Evolutionary conservation across 2,329 filamentous ascomycete species (phyloP).

Genomic region (Chaetomium strumarium): DNA sequence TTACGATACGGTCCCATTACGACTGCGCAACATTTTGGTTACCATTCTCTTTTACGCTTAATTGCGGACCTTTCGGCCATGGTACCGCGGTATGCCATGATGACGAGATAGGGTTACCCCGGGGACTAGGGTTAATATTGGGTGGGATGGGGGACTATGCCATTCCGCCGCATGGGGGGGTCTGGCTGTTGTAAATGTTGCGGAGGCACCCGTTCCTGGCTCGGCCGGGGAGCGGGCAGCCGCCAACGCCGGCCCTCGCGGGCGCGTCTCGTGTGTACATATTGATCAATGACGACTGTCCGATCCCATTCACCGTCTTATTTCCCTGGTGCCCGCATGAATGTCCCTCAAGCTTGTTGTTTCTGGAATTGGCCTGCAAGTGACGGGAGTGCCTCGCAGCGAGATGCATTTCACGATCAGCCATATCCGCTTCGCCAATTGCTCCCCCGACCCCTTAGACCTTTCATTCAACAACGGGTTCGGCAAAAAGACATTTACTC

Average conservation of each 20-base stretch:
- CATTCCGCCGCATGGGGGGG: too few relatives aligned
- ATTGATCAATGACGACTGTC: slow-evolving; percentile 11
- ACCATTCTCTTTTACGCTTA: slow-evolving; percentile 1
- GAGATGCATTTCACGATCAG: too few relatives aligned
- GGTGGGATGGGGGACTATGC: too few relatives aligned
- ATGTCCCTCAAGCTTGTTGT: too few relatives aligned
- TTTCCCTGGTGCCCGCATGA: background rate
- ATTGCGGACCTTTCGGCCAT: background rate
- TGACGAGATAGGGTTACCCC: background rate
- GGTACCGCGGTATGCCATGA: background rate
- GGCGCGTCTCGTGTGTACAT: slow-evolving; percentile 12
- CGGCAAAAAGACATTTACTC: too few relatives aligned
- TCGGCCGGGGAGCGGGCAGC: background rate
- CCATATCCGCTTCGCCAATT: too few relatives aligned
- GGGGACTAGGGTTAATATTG: background rate
- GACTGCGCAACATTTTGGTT: slow-evolving; percentile 5
- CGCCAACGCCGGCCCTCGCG: background rate
- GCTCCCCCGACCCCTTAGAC: too few relatives aligned
- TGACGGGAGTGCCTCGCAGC: too few relatives aligned
- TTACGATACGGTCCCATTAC: slow-evolving; percentile 10
- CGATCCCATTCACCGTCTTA: background rate
- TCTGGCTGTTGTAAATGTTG: background rate
- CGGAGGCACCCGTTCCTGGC: background rate
- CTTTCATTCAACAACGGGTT: too few relatives aligned
- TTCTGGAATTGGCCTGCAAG: too few relatives aligned